Evolutionary conservation across 257 asterid species (phyloP), one percentile per base, ranked within the genome.

Genomic region (Linaria vulgaris): DNA sequence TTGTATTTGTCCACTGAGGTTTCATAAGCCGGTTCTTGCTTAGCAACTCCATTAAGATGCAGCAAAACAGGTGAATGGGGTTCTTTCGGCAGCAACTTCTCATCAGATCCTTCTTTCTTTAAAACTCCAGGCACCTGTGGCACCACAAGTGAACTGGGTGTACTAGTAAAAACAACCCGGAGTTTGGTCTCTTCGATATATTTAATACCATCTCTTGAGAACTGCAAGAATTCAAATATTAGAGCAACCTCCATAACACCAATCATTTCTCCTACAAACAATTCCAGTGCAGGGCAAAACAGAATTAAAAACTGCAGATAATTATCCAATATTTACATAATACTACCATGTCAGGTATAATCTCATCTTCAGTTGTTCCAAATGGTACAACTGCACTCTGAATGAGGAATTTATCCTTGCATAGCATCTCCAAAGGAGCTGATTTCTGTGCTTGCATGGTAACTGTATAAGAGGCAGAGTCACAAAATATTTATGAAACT

Each of bases 391-490:
- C 78, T 8, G 95, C 82, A 77, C 88, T 71, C 82, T 90, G 97
- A 72, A 90, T 71, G 72, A 90, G 71, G 69, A 90, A 90, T 78
- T 90, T 90, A 61, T 90, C 97, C 79, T 87, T 90, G 84, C 92
- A 87, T 21, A 68, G 86, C 88, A 80, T 51, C 60, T 89, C 95
- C 1, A 79, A 63, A 24, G 90, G 84, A 75, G 75, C 76, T 0
- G 86, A 63, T 72, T 74, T 85, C 76, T 83, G 96, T 45, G 97
- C 95, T 85, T 85, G 96, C 95, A 87, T 90, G 48, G 86, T 85
- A 65, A 90, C 97, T 90, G 78, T 53, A 75, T 66, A 34, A 61
- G 60, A 70, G 45, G 24, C 57, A 60, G 30, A 54, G 74, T 67
- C 60, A 77, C 53, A 64, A 73, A 45, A 22, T 47, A 38, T 49